phyloP scores from a whole-genome alignment of 192 early-diverging fungal genomes.

The Coemansia aciculifera region DNA sequence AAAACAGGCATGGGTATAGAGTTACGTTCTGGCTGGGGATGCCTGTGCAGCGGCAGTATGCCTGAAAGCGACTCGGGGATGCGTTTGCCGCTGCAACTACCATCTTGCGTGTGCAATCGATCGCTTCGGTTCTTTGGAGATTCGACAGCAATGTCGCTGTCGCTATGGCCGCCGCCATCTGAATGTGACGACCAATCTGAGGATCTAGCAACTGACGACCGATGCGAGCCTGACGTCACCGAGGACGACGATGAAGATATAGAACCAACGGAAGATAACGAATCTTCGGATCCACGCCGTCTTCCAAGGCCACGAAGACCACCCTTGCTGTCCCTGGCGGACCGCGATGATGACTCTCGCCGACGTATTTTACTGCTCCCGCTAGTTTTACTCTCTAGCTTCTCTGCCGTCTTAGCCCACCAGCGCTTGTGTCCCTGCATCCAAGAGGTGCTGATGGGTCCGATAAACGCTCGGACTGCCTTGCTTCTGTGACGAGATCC shows the following conservation, averaged over 20 bases:
- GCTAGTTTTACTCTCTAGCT: slow-evolving; percentile 20
- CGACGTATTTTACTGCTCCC: slow-evolving; percentile 25
- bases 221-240: slow-evolving; percentile 9
- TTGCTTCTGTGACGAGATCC: slow-evolving; percentile 8
- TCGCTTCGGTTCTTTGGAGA: background rate
- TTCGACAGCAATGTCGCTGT: background rate
- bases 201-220: background rate
- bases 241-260: slow-evolving; percentile 10
- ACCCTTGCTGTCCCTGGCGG: slow-evolving; percentile 10
- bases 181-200: slow-evolving; percentile 35
- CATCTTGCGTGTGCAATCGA: background rate
- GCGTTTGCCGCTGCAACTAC: background rate
- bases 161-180: background rate
- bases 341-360: slow-evolving; percentile 10
- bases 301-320: slow-evolving; percentile 16
- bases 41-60: background rate
- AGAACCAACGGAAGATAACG: slow-evolving; percentile 2
- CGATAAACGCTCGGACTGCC: slow-evolving; percentile 42
- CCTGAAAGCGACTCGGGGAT: background rate
- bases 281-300: background rate
- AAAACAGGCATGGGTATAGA: slow-evolving; percentile 19
- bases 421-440: slow-evolving; percentile 53
- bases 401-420: slow-evolving; percentile 42
- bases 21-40: background rate
- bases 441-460: slow-evolving; percentile 32